These are phyloP conservation scores for Cladophialophora exuberans DNA, from an alignment of 2,329 filamentous ascomycete genomes.

Conservation along the genomic window DNA sequence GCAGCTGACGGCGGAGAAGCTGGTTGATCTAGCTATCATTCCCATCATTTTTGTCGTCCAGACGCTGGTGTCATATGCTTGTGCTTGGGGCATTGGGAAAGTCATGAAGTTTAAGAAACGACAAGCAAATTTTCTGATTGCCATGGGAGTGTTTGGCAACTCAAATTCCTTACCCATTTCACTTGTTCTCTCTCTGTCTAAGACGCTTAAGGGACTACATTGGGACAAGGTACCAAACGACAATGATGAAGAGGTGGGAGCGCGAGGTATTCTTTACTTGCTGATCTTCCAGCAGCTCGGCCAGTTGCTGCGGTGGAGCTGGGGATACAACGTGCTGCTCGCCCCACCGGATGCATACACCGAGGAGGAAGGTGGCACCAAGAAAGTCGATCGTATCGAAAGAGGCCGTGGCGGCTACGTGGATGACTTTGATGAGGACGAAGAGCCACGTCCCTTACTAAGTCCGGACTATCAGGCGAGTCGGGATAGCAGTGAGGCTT, in stretches of 20 bases:
- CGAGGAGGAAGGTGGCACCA: slow-evolving; percentile 46
- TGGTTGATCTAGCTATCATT: slow-evolving; percentile 88
- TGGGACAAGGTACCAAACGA: slow-evolving; percentile 91
- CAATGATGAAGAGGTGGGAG: slow-evolving; percentile 92
- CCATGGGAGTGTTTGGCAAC: slow-evolving; percentile 97
- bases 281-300: slow-evolving; percentile 97
- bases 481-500: slow-evolving; percentile 24
- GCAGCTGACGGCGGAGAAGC: slow-evolving; percentile 87
- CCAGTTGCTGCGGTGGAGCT: slow-evolving; percentile 94
- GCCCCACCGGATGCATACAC: slow-evolving; percentile 70
- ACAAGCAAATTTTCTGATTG: slow-evolving; percentile 90
- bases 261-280: slow-evolving; percentile 90
- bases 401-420: slow-evolving; percentile 45
- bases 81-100: slow-evolving; percentile 71
- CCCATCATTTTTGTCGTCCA: slow-evolving; percentile 92
- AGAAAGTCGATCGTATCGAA: slow-evolving; percentile 40
- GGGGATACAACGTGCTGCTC: slow-evolving; percentile 95
- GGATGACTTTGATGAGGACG: slow-evolving; percentile 43
- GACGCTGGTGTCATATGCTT: slow-evolving; percentile 81
- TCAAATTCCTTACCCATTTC: slow-evolving; percentile 98
- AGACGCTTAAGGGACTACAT: slow-evolving; percentile 88
- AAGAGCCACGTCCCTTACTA: slow-evolving; percentile 30
- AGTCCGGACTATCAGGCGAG: slow-evolving; percentile 27
- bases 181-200: slow-evolving; percentile 87
- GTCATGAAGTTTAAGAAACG: slow-evolving; percentile 81